Conservation (phyloP, 345 rosid genomes). For the Citropsis articulata region DNA sequence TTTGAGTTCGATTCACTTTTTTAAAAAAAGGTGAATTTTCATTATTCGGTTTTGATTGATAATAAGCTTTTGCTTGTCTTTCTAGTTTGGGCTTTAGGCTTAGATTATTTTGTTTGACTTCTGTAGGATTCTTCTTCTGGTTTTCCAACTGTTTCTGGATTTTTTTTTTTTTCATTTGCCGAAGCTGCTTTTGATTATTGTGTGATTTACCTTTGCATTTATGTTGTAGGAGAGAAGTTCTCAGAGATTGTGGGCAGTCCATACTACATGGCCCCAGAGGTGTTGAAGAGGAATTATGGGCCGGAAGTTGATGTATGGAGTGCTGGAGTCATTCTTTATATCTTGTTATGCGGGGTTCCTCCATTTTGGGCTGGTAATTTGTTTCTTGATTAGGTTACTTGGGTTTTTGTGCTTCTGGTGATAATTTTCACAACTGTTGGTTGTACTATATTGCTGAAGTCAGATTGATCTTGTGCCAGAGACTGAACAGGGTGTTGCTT, state of each 20-base stretch:
- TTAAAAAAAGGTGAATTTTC: not conserved
- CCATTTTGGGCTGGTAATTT: conserved; percentile 87
- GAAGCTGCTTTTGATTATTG: not conserved
- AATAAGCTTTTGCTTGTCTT: not conserved
- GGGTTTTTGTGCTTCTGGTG: not conserved
- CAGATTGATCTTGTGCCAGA: conserved; percentile 43
- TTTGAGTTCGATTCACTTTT: not conserved
- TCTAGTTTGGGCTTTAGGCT: not conserved
- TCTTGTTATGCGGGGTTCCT: conserved; percentile 88
- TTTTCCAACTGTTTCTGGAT: not conserved
- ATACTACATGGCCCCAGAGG: conserved; percentile 96
- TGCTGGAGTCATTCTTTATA: conserved; percentile 87
- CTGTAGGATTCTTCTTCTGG: not conserved
- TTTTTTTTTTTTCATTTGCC: not conserved
- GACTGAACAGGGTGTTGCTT: conserved; percentile 97
- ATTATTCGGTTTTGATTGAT: not conserved
- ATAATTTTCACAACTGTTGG: not conserved
- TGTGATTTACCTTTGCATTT: conserved; percentile 4
- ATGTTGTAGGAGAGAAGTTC: conserved; percentile 60
- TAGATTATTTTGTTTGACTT: not conserved
- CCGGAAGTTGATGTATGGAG: conserved; percentile 96
- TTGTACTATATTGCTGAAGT: not conserved
- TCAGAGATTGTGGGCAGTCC: conserved; percentile 98
- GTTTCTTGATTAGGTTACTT: not conserved
- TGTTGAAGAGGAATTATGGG: conserved; percentile 81